These are phyloP conservation scores for Boechera stricta DNA, from an alignment of 345 rosid species.

Conservation along the genomic window DNA sequence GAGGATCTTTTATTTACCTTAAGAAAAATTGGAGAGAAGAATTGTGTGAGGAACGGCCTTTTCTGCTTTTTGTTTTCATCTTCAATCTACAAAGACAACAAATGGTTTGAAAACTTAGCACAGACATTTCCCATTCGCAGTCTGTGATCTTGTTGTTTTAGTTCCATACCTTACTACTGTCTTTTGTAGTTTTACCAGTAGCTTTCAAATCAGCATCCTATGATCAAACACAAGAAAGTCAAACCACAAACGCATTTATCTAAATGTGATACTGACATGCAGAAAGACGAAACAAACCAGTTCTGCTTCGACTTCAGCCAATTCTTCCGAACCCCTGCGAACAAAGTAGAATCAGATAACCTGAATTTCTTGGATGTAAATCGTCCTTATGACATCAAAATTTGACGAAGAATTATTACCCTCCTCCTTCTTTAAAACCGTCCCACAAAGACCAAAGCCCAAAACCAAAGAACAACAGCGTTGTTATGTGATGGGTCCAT, in stretches of 20 bases:
- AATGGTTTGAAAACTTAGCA: constrained; percentile 10
- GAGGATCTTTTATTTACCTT: constrained; percentile 57
- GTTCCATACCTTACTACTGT: constrained; percentile 58
- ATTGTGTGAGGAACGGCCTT: constrained; percentile 74
- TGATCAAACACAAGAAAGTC: constrained; percentile 17
- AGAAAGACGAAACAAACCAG: constrained; percentile 57
- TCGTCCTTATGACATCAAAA: constrained; percentile 1
- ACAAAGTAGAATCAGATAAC: constrained; percentile 22
- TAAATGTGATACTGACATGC: not conserved
- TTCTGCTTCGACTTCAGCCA: constrained; percentile 91
- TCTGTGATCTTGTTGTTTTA: not conserved
- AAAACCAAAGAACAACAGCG: constrained; percentile 82
- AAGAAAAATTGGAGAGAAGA: constrained; percentile 89
- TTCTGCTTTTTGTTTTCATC: constrained; percentile 76
- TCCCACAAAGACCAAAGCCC: constrained; percentile 98
- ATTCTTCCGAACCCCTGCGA: constrained; percentile 75
- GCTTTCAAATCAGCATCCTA: constrained; percentile 82
- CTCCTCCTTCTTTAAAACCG: constrained; percentile 66
- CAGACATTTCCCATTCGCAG: not conserved
- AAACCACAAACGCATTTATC: constrained; percentile 20
- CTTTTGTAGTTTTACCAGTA: constrained; percentile 54
- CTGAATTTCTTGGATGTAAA: not conserved
- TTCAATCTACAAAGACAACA: constrained; percentile 54
- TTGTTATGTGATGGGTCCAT: constrained; percentile 94
- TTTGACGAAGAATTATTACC: constrained; percentile 14